Evolutionary conservation across 139 green algal species (phyloP).

Genomic region (Pseudopediastrum boryanum): DNA sequence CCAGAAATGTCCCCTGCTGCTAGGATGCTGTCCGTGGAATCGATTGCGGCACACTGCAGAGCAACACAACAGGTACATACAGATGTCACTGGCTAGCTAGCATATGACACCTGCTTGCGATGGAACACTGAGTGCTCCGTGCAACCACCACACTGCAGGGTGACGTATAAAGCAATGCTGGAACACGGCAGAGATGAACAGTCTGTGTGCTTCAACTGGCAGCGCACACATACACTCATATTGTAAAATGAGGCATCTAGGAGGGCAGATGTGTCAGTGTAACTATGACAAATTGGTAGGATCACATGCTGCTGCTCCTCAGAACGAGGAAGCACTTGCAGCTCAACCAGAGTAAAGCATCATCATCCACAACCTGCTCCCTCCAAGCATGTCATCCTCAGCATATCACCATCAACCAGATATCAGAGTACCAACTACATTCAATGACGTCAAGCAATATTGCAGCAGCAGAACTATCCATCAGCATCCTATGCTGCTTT

Average conservation of each 20-base stretch:
- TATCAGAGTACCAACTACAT: too few relatives aligned
- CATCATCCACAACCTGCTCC: constrained; percentile 40
- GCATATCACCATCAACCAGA: too few relatives aligned
- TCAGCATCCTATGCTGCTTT: too few relatives aligned
- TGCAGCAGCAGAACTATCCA: too few relatives aligned
- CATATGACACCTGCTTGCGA: neutral
- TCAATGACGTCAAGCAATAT: too few relatives aligned
- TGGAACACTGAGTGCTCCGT: too few relatives aligned
- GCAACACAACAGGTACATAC: neutral
- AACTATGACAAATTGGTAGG: constrained; percentile 66
- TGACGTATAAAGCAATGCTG: neutral
- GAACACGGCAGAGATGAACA: neutral
- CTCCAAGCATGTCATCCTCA: too few relatives aligned
- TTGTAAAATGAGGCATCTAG: neutral
- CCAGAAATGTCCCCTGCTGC: constrained; percentile 79
- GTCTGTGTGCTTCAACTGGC: neutral
- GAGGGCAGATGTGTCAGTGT: constrained; percentile 71
- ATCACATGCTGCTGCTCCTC: constrained; percentile 29
- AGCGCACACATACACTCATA: neutral
- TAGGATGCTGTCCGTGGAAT: constrained; percentile 54
- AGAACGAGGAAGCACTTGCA: constrained; percentile 4
- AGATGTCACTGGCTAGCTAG: neutral
- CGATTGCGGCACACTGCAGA: constrained; percentile 71
- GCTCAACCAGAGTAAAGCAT: constrained; percentile 25
- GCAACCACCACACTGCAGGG: too few relatives aligned